Conservation (phyloP, 2,329 filamentous ascomycete species). For the Aspergillus texensis region DNA sequence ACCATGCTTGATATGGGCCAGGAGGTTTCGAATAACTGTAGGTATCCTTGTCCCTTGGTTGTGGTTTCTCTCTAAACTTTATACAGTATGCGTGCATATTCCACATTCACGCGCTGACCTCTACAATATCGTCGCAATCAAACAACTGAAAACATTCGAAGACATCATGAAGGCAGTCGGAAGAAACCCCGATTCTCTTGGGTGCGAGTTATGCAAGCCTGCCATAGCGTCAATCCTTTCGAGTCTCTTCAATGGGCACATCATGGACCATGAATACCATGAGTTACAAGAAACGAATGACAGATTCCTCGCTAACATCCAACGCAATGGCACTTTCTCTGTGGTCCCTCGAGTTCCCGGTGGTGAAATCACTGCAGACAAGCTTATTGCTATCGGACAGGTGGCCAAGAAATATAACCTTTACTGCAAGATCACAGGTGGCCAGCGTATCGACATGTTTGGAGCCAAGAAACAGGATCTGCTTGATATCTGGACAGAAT, state of each 20-base stretch:
- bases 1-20: constrained; percentile 83
- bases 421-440: constrained; percentile 91
- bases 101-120: constrained; percentile 80
- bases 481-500: constrained; percentile 75
- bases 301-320: constrained; percentile 83
- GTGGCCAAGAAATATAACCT: constrained; percentile 82
- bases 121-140: constrained; percentile 87
- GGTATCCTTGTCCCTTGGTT: constrained; percentile 14
- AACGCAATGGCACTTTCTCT: constrained; percentile 87
- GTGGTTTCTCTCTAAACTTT: constrained; percentile 10
- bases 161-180: constrained; percentile 80
- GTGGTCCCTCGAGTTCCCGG: constrained; percentile 81
- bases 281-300: constrained; percentile 92
- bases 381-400: constrained; percentile 78
- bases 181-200: constrained; percentile 69
- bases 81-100: constrained; percentile 75
- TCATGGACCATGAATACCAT: constrained; percentile 71
- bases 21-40: constrained; percentile 77
- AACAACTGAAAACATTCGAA: constrained; percentile 70
- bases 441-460: constrained; percentile 91
- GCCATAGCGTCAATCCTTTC: constrained; percentile 78
- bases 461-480: constrained; percentile 87
- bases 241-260: constrained; percentile 79
- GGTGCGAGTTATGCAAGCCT: constrained; percentile 87
- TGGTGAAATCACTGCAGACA: constrained; percentile 86